These are phyloP conservation scores for Suhomyces sp. DNA, from an alignment of 805 yeast species.

Conservation along the genomic window DNA sequence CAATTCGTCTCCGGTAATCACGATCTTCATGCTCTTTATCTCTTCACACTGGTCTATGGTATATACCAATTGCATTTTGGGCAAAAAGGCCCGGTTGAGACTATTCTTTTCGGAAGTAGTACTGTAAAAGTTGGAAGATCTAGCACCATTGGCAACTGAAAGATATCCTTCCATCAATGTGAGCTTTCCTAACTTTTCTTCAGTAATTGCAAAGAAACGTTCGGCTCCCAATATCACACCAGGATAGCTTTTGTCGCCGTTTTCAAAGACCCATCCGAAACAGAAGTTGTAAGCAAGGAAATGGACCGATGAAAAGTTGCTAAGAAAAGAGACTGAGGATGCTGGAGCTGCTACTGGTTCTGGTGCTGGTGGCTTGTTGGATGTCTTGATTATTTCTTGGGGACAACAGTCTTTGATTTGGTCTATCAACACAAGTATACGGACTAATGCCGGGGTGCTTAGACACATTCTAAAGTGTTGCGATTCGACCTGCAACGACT, in stretches of 20 bases:
- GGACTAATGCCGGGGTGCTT: constrained; percentile 49
- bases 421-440: constrained; percentile 21
- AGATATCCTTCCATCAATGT: constrained; percentile 67
- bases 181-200: constrained; percentile 61
- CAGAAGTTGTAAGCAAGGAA: constrained; percentile 64
- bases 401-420: background rate
- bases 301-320: constrained; percentile 50
- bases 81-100: constrained; percentile 64
- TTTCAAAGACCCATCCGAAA: constrained; percentile 75
- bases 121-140: constrained; percentile 49
- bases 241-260: constrained; percentile 44
- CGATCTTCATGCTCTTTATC: constrained; percentile 41
- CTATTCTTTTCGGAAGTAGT: constrained; percentile 43
- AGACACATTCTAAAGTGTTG: constrained; percentile 57
- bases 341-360: background rate
- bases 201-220: constrained; percentile 62
- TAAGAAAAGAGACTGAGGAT: constrained; percentile 4
- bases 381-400: background rate
- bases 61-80: constrained; percentile 61
- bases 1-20: constrained; percentile 62
- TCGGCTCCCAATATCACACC: constrained; percentile 83
- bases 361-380: background rate
- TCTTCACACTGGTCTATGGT: constrained; percentile 27
- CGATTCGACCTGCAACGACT: constrained; percentile 56
- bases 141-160: constrained; percentile 64